Conservation (phyloP, 352 stramenopile genomes). For the Phytophthora foliorum region DNA sequence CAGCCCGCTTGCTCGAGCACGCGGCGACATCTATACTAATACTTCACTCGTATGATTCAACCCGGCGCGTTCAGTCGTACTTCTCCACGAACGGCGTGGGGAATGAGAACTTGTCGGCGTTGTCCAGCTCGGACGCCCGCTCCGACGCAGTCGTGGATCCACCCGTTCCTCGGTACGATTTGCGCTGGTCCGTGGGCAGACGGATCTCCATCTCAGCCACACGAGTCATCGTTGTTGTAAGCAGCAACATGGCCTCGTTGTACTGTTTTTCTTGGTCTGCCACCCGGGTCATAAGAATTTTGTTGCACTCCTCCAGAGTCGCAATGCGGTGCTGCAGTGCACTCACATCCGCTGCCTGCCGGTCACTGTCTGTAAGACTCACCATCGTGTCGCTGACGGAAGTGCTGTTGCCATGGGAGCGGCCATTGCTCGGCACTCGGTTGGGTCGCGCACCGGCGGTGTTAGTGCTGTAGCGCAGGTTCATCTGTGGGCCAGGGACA, state of each 20-base stretch:
- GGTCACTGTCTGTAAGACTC: constrained; percentile 61
- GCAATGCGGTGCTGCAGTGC: constrained; percentile 64
- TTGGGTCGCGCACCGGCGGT: constrained; percentile 35
- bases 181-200: constrained; percentile 55
- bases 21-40: constrained; percentile 41
- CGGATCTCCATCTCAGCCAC: constrained; percentile 87
- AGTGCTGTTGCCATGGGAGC: constrained; percentile 46
- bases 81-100: constrained; percentile 71
- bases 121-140: constrained; percentile 53
- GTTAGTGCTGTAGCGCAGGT: constrained; percentile 61
- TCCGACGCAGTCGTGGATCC: constrained; percentile 62
- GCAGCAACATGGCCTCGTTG: constrained; percentile 86
- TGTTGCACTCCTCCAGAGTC: constrained; percentile 81
- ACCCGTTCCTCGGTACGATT: constrained; percentile 55
- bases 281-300: constrained; percentile 71
- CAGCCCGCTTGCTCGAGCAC: constrained; percentile 21
- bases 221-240: constrained; percentile 88
- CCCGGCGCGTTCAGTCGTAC: constrained; percentile 49
- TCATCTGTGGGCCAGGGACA: constrained; percentile 53
- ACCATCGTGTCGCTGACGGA: constrained; percentile 61
- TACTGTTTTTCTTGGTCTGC: constrained; percentile 87
- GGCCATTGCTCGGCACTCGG: constrained; percentile 26
- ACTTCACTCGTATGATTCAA: constrained; percentile 40
- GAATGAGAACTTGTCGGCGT: constrained; percentile 59
- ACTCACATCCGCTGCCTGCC: constrained; percentile 50